Base-by-base conservation (phyloP, 352 stramenopile species). In the Globisporangium viniferum region DNA sequence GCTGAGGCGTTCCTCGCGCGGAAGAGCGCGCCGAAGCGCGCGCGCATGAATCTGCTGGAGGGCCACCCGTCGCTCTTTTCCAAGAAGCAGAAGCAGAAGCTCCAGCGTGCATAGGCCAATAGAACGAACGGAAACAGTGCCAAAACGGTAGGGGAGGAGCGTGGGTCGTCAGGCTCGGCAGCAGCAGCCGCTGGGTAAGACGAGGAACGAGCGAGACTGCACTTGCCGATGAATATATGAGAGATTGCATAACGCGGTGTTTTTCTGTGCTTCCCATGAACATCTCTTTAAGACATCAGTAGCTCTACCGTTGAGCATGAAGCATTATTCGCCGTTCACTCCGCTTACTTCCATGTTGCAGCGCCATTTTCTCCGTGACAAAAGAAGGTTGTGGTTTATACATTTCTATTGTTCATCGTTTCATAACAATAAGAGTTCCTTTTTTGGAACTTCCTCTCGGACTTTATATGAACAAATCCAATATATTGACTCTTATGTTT, bases 41-140 rank as follows among this genome's bases (percentile, higher is more conserved):
- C 66, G 39, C 80, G 86, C 54, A 89, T 91, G 77, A 88, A 81
- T 65, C 72, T 91, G 55, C 65, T 94, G 27, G 78, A 91, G 29
- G 86, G 86, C 57, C 86, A 94, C 62, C 27, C 77, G 31, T 76
- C 84, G 44, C 74, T 83, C 57, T 94, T 94, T 59, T 81, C 80
- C 53, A 92, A 90, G 74, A 89, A 90, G 66, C 81, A 93, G 72
- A 90, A 90, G 66, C 64, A 75, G 49, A 75, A 74, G 55, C 49
- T 51, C 29, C 46, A 77, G 59, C 72, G 41, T 29, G 71, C 41
- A 22, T 71, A 64, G 39, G 20, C 39, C 18, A 33, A 29, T 29
- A 44, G 22, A 33, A 29, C 12, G 46, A 27, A 22, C 41, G 36
- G 18, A 61, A 36, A n/a, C 5, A 15, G 5, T n/a, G 18, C 20